Evolutionary conservation across 1,284 basidiomycete species (phyloP), one percentile per base, ranked within the genome.

Genomic region (Hemileia vastatrix): DNA sequence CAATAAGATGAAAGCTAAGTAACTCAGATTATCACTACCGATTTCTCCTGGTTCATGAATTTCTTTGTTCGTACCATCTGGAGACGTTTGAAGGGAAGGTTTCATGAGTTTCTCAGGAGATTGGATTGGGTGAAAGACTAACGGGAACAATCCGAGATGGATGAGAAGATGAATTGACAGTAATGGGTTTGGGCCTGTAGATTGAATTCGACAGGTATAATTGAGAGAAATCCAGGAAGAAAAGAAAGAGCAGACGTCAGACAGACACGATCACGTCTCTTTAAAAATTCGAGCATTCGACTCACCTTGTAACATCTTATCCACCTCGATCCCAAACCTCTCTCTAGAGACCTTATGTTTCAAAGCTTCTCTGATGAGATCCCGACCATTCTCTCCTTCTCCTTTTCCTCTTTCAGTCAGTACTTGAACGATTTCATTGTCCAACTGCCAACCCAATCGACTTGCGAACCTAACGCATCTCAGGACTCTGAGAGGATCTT

Each of bases 401-500:
- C 80, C 18, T 86, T 85, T 6, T 88, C 85, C 3, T 82, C 79
- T 56, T 79, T n/a, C n/a, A n/a, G n/a, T n/a, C 31, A 52, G 15
- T 18, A 27, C 19, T 15, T 66, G 64, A 9, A 68, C 77, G 23
- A 95, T 80, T 57, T 87, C 86, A 0, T 80, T 77, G 13, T 88
- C 86, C 63, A 97, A 80, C 13, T 81, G 78, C 70, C 94, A 94
- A 8, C 86, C 86, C 73, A 91, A 91, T 32, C 94, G 81, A 70
- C 88, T 90, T 0, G 93, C 86, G 74, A 98, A 98, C 59, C 94
- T 81, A 15, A 97, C 79, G 67, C 90, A 93, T 40, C 95, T 84
- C 33, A 98, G 78, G 9, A 97, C 84, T 2, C 94, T 84, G 6
- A 98, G 78, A 2, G 95, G 95, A 74, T 98, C 94, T 69, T 98